These are phyloP conservation scores for Solanum rostratum DNA, from an alignment of 257 asterid species.

Conservation along the genomic window DNA sequence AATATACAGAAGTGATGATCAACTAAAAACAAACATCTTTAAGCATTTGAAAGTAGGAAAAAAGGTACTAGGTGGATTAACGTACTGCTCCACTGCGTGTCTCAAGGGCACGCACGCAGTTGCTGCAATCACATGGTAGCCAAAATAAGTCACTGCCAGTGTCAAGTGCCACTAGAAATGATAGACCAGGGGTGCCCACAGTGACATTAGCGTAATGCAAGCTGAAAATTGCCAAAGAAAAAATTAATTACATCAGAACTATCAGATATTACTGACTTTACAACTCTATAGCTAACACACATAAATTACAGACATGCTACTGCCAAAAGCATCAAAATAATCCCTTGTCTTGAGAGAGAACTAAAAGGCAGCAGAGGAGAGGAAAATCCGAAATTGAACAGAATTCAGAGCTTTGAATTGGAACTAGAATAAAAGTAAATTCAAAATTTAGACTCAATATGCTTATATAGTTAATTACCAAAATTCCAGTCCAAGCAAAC, in stretches of 20 bases:
- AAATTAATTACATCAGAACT: neutral
- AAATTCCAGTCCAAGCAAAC: neutral
- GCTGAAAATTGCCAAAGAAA: constrained; percentile 31
- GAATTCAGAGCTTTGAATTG: neutral
- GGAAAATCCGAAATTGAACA: neutral
- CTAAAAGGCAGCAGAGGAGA: neutral
- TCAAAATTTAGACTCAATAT: neutral
- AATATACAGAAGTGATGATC: neutral
- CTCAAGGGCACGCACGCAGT: constrained; percentile 41
- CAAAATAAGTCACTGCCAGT: constrained; percentile 96
- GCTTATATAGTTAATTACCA: neutral
- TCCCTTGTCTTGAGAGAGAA: neutral
- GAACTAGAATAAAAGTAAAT: neutral
- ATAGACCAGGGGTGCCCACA: constrained; percentile 61
- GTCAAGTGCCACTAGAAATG: constrained; percentile 87
- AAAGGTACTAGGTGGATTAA: neutral
- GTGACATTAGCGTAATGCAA: constrained; percentile 78
- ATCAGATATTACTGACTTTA: neutral
- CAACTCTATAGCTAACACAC: neutral
- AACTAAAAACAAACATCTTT: neutral
- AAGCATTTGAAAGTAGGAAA: neutral
- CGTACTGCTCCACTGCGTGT: constrained; percentile 43
- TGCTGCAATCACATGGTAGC: constrained; percentile 83
- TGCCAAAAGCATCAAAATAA: neutral
- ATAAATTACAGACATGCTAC: neutral